phyloP scores from a whole-genome alignment of 2,329 filamentous ascomycete species.

The Penicillium oxalicum region DNA sequence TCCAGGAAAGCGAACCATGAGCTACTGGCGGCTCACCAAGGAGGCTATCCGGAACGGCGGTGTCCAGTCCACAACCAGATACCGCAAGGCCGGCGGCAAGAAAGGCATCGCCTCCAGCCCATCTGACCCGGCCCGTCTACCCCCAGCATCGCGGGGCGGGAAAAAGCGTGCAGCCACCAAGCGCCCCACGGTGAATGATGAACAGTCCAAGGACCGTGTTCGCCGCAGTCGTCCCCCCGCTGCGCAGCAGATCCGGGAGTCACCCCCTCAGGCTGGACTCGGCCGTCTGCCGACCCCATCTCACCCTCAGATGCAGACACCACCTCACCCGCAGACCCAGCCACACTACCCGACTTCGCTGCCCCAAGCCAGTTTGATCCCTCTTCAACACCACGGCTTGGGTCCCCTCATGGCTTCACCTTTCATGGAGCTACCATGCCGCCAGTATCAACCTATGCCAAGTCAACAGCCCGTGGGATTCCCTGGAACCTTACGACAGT shows the following conservation, averaged over 20 bases:
- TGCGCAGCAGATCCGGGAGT: too few species aligned
- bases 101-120: constrained; percentile 34
- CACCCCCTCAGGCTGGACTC: too few species aligned
- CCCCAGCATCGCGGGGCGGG: constrained; percentile 39
- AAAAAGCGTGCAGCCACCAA: constrained; percentile 32
- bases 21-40: constrained; percentile 70
- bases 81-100: constrained; percentile 51
- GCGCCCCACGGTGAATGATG: constrained; percentile 23
- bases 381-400: too few species aligned
- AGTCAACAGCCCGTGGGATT: too few species aligned
- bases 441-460: too few species aligned
- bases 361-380: too few species aligned
- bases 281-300: too few species aligned
- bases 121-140: constrained; percentile 36
- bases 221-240: neutral
- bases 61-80: constrained; percentile 80
- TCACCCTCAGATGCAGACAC: too few species aligned
- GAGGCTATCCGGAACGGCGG: constrained; percentile 60
- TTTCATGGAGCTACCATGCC: too few species aligned
- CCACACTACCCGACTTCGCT: too few species aligned
- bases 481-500: neutral
- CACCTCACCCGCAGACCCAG: too few species aligned
- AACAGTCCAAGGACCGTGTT: constrained; percentile 16
- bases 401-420: too few species aligned
- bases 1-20: constrained; percentile 52